Evolutionary conservation across 2,329 filamentous ascomycete species (phyloP).

Genomic region (Microsporum canis): DNA sequence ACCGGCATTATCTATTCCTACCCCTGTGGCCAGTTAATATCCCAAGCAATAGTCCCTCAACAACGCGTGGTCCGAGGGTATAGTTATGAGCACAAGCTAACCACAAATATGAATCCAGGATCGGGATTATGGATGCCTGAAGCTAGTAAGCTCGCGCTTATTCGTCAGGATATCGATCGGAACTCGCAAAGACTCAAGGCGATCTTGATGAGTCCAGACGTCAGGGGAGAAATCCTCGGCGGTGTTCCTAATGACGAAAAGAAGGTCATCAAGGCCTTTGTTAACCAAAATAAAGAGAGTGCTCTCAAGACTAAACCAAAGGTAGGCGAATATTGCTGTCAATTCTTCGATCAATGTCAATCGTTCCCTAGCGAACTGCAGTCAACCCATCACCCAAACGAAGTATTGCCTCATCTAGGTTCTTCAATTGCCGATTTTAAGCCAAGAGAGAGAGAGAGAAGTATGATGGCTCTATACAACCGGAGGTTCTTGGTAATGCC

Average conservation of each 20-base stretch:
- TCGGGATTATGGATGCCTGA: slow-evolving; percentile 77
- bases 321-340: slow-evolving; percentile 40
- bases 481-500: background rate
- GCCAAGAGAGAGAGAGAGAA: background rate
- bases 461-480: background rate
- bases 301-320: slow-evolving; percentile 80
- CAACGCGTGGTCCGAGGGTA: background rate
- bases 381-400: background rate
- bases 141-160: slow-evolving; percentile 48
- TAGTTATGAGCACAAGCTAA: background rate
- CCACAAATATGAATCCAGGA: slow-evolving; percentile 32
- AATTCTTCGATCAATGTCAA: slow-evolving; percentile 5
- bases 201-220: slow-evolving; percentile 49
- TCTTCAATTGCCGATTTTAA: background rate
- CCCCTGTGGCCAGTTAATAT: background rate
- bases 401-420: background rate
- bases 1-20: background rate
- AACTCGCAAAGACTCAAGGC: slow-evolving; percentile 58
- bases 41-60: background rate
- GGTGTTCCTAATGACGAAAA: slow-evolving; percentile 44
- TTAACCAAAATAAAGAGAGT: slow-evolving; percentile 55
- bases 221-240: slow-evolving; percentile 56
- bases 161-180: slow-evolving; percentile 66
- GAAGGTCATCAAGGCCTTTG: slow-evolving; percentile 58
- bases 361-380: background rate